phyloP scores from a whole-genome alignment of 1,284 basidiomycete genomes.

The Boletus hoseneyae region DNA sequence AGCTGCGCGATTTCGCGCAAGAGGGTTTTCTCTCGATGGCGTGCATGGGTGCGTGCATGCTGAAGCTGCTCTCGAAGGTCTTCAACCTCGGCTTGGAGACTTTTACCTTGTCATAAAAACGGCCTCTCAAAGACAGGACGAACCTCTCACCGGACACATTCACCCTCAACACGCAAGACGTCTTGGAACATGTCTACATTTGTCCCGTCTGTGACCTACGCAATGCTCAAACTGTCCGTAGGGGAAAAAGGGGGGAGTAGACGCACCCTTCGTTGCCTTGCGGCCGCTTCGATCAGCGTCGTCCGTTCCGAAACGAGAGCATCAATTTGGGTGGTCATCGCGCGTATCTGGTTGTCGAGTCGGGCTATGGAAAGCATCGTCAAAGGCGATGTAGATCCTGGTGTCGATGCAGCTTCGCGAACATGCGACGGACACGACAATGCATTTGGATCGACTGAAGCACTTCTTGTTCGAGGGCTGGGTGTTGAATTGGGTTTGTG shows the following conservation, averaged over 20 bases:
- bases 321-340: constrained; percentile 34
- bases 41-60: constrained; percentile 12
- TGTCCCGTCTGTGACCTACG: constrained; percentile 17
- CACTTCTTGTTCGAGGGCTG: constrained; percentile 21
- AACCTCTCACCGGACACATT: constrained; percentile 34
- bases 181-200: constrained; percentile 21
- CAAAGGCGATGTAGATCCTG: constrained; percentile 3
- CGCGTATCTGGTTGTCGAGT: constrained; percentile 36
- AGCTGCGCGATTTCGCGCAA: constrained; percentile 27
- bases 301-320: constrained; percentile 38
- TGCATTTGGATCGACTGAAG: constrained; percentile 22
- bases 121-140: background rate
- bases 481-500: background rate
- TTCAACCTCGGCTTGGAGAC: constrained; percentile 26
- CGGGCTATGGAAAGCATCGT: constrained; percentile 19
- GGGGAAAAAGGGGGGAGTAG: background rate
- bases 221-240: background rate
- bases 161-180: constrained; percentile 31
- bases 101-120: constrained; percentile 4
- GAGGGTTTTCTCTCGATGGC: constrained; percentile 22
- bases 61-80: constrained; percentile 28
- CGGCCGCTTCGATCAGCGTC: constrained; percentile 26
- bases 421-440: constrained; percentile 5
- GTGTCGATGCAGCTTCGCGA: background rate
- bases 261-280: constrained; percentile 26